Percentiles rank a stretch among this genome's conserved stretches.
phyloP scores from a whole-genome alignment of 345 rosid genomes.

The Kandelia obovata region DNA sequence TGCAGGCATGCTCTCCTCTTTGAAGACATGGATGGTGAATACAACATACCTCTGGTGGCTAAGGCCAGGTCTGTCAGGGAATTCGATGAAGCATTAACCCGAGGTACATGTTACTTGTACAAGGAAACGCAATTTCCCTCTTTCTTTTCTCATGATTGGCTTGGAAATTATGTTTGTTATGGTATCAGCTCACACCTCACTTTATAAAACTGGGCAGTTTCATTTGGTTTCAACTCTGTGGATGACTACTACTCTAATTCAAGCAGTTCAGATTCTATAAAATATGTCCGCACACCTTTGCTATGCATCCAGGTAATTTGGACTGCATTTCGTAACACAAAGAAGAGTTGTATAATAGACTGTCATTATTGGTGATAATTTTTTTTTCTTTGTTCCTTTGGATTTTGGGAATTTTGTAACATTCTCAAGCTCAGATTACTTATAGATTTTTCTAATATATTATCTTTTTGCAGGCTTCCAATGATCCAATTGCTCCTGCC shows the following conservation, averaged over 20 bases:
- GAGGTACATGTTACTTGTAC: slow-evolving; percentile 41
- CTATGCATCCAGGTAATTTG: slow-evolving; percentile 81
- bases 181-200: slow-evolving; percentile 8
- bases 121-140: neutral
- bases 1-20: slow-evolving; percentile 80
- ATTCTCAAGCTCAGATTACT: neutral
- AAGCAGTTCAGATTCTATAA: slow-evolving; percentile 72
- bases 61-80: slow-evolving; percentile 79
- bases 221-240: slow-evolving; percentile 88
- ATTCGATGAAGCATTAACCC: slow-evolving; percentile 77
- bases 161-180: neutral
- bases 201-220: slow-evolving; percentile 46
- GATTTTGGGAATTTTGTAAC: neutral
- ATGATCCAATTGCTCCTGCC: slow-evolving; percentile 89
- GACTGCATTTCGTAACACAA: neutral
- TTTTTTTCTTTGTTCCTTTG: neutral
- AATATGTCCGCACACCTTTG: slow-evolving; percentile 58
- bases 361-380: neutral
- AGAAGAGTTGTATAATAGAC: no score
- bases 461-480: slow-evolving; percentile 57
- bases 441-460: neutral
- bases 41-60: slow-evolving; percentile 59
- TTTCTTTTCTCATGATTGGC: neutral
- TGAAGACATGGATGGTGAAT: slow-evolving; percentile 83
- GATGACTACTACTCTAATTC: slow-evolving; percentile 85